Evolutionary conservation across 768 basidiomycete genomes (phyloP).

Genomic region (Suillus variegatus): DNA sequence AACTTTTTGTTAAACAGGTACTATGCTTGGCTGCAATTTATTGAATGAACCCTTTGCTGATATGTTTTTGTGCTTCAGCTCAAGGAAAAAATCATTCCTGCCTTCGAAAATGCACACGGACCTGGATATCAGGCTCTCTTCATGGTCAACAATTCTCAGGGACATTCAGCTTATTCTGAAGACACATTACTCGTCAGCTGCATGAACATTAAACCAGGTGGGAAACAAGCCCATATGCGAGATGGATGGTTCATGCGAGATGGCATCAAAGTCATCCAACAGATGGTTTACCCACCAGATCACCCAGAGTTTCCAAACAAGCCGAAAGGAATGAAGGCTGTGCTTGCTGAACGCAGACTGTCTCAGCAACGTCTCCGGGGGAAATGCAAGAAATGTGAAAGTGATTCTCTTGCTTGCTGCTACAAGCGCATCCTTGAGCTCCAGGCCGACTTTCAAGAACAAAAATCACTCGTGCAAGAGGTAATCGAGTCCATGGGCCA

Average conservation of each 20-base stretch:
- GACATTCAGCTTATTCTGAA: constrained; percentile 25
- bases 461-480: constrained; percentile 26
- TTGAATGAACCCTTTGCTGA: constrained; percentile 4
- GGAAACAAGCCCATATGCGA: constrained; percentile 25
- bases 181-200: constrained; percentile 5
- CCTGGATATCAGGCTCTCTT: constrained; percentile 35
- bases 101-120: constrained; percentile 14
- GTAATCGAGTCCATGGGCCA: constrained; percentile 27
- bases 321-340: constrained; percentile 35
- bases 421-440: constrained; percentile 24
- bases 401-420: constrained; percentile 28
- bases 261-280: constrained; percentile 20
- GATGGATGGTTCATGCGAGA: constrained; percentile 33
- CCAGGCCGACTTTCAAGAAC: constrained; percentile 29
- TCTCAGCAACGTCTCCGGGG: constrained; percentile 11
- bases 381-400: constrained; percentile 7
- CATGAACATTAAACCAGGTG: constrained; percentile 30
- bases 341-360: constrained; percentile 31
- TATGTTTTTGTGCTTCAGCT: constrained; percentile 10
- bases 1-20: constrained; percentile 36
- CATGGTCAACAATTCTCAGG: constrained; percentile 45
- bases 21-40: not conserved
- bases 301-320: constrained; percentile 31
- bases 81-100: constrained; percentile 17
- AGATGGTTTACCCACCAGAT: constrained; percentile 36